A percentile compares a stretch with the other conserved stretches of the same genome.
Evolutionary conservation across 768 basidiomycete species (phyloP).

Genomic region (Tylopilus sp.): DNA sequence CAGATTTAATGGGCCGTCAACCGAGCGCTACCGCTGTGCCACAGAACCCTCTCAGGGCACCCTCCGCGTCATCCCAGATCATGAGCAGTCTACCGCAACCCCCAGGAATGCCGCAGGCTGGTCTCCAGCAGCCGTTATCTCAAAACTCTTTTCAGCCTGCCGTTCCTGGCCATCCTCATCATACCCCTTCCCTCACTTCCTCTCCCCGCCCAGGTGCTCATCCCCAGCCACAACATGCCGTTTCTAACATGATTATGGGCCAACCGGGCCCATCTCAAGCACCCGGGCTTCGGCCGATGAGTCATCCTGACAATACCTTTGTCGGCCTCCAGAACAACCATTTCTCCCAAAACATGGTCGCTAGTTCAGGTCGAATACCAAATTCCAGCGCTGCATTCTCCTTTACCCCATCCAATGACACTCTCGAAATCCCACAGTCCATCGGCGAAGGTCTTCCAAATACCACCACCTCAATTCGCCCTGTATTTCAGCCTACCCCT

Average conservation of each 20-base stretch:
- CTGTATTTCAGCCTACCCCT: slow-evolving; percentile 52
- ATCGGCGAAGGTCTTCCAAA: slow-evolving; percentile 38
- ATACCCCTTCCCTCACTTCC: slow-evolving; percentile 27
- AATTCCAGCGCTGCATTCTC: slow-evolving; percentile 35
- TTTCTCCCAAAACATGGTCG: slow-evolving; percentile 31
- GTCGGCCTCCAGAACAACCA: slow-evolving; percentile 40
- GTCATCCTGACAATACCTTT: slow-evolving; percentile 45
- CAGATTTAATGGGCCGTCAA: slow-evolving; percentile 44
- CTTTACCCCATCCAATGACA: slow-evolving; percentile 44
- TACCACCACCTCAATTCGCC: slow-evolving; percentile 35
- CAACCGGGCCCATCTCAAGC: slow-evolving; percentile 31
- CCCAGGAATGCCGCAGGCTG: slow-evolving; percentile 28
- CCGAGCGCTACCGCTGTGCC: slow-evolving; percentile 38
- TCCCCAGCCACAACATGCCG: slow-evolving; percentile 27
- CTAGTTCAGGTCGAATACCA: slow-evolving; percentile 35
- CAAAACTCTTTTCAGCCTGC: slow-evolving; percentile 29
- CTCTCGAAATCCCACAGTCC: slow-evolving; percentile 44
- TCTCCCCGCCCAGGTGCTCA: slow-evolving; percentile 30
- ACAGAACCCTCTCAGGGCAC: slow-evolving; percentile 41
- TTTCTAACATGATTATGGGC: slow-evolving; percentile 29
- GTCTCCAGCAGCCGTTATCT: slow-evolving; percentile 29
- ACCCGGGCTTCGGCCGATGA: slow-evolving; percentile 36
- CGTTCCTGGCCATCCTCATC: slow-evolving; percentile 29
- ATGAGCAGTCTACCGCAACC: slow-evolving; percentile 45
- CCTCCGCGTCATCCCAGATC: slow-evolving; percentile 43